phyloP scores from a whole-genome alignment of 2,329 filamentous ascomycete species.

The Leptoxyphium fumago region DNA sequence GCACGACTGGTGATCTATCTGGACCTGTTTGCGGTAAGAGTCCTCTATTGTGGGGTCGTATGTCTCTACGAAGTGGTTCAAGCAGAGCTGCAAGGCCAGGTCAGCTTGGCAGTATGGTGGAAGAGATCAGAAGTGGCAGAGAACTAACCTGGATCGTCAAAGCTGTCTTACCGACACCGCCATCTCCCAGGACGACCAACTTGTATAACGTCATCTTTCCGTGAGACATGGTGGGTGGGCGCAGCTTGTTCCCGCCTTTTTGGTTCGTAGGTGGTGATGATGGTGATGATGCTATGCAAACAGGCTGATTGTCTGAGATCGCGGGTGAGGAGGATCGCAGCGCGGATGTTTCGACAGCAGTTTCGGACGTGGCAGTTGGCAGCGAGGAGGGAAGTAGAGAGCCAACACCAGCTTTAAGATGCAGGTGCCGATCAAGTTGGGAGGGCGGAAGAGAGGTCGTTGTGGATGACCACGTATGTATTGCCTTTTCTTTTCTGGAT shows the following conservation, averaged over 20 bases:
- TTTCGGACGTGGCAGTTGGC: no score
- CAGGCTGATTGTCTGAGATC: no score
- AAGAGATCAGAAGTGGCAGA: neutral
- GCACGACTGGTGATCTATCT: conserved; percentile 88
- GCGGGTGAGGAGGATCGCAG: no score
- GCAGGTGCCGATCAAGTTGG: no score
- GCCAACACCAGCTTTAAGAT: no score
- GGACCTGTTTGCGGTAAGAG: conserved; percentile 53
- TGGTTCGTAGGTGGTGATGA: no score
- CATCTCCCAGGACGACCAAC: conserved; percentile 90
- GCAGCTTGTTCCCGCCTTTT: neutral
- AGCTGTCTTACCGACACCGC: conserved; percentile 97
- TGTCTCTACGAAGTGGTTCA: conserved; percentile 97
- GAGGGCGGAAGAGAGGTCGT: no score
- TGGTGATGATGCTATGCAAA: no score
- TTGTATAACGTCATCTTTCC: conserved; percentile 48
- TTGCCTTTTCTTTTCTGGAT: no score
- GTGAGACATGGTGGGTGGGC: conserved; percentile 16
- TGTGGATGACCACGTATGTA: no score
- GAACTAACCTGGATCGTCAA: conserved; percentile 65
- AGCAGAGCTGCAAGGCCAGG: conserved; percentile 50
- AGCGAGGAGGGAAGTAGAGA: no score
- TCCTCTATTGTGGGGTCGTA: conserved; percentile 57
- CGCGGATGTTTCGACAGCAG: no score
- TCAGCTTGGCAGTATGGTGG: neutral